A percentile compares a stretch with the other conserved stretches of the same genome.
These are phyloP conservation scores for Ophiostoma sp. DNA, from an alignment of 2,329 filamentous ascomycete species.

Conservation along the genomic window DNA sequence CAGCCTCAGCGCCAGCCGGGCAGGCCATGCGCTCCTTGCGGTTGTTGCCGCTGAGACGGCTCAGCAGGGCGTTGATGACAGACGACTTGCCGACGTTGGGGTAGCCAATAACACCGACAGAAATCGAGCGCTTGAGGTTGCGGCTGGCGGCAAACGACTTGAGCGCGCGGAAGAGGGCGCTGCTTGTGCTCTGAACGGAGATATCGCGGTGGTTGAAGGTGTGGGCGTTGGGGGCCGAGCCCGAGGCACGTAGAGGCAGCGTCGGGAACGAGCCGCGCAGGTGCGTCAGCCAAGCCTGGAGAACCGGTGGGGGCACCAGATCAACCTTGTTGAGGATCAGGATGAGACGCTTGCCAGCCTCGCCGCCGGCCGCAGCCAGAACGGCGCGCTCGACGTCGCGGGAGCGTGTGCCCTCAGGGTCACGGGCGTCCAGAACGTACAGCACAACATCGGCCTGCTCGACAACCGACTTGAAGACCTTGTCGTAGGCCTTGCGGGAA, in stretches of 20 bases:
- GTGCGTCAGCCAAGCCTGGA: constrained; percentile 82
- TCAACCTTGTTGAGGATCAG: constrained; percentile 96
- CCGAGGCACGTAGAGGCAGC: constrained; percentile 81
- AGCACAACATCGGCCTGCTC: constrained; percentile 87
- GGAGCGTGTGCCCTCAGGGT: constrained; percentile 87
- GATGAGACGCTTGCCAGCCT: constrained; percentile 72
- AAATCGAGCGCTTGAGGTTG: constrained; percentile 84
- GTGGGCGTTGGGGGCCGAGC: constrained; percentile 78
- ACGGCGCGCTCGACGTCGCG: constrained; percentile 87
- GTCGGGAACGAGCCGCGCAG: constrained; percentile 89
- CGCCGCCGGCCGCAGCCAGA: constrained; percentile 71
- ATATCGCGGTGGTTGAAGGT: constrained; percentile 91
- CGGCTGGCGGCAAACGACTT: constrained; percentile 84
- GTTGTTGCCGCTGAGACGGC: constrained; percentile 68
- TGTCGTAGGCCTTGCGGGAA: constrained; percentile 87
- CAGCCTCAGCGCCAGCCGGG: constrained; percentile 86
- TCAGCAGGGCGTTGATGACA: constrained; percentile 89
- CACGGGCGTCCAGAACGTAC: constrained; percentile 89
- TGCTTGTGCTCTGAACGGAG: constrained; percentile 81
- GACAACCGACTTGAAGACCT: constrained; percentile 91
- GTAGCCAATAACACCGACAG: constrained; percentile 91
- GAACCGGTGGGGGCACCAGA: constrained; percentile 75
- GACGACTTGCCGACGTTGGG: constrained; percentile 96
- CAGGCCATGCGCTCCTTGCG: constrained; percentile 65
- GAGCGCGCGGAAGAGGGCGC: constrained; percentile 81